Percentiles rank a stretch among this genome's conserved stretches.
Evolutionary conservation across 805 yeast genomes (phyloP).

Genomic region (Barnettozyma populi): DNA sequence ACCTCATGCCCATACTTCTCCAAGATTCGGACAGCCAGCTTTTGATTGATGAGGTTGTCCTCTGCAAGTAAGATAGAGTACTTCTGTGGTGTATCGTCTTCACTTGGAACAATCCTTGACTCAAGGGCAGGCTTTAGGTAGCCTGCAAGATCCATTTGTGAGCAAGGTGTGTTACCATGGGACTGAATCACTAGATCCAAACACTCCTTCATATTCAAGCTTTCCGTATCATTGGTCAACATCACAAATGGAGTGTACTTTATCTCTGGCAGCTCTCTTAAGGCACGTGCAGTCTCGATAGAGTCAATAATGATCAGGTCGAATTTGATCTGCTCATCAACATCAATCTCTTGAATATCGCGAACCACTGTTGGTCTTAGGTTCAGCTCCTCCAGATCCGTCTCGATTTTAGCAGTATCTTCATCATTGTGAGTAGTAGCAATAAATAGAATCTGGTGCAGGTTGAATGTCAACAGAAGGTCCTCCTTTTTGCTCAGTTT

Average conservation of each 20-base stretch:
- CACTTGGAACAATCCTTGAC: conserved; percentile 72
- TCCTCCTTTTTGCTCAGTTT: conserved; percentile 62
- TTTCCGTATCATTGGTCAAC: conserved; percentile 69
- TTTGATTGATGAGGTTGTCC: conserved; percentile 83
- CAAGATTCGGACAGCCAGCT: conserved; percentile 76
- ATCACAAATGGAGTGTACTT: conserved; percentile 82
- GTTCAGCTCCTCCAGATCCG: conserved; percentile 47
- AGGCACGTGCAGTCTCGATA: conserved; percentile 62
- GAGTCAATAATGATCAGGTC: conserved; percentile 83
- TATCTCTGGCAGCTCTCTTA: conserved; percentile 67
- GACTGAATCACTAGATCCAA: conserved; percentile 83
- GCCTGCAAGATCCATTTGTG: conserved; percentile 74
- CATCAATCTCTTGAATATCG: conserved; percentile 50
- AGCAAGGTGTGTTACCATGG: conserved; percentile 85
- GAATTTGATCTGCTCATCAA: conserved; percentile 48
- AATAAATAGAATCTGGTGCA: conserved; percentile 65
- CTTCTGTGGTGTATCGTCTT: conserved; percentile 70
- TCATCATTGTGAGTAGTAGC: conserved; percentile 53
- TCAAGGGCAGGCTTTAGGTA: conserved; percentile 82
- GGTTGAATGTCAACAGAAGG: conserved; percentile 62
- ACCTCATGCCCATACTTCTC: conserved; percentile 84
- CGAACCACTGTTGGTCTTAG: conserved; percentile 58
- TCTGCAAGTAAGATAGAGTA: conserved; percentile 77
- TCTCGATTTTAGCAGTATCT: conserved; percentile 46
- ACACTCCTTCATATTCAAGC: conserved; percentile 74